phyloP scores from a whole-genome alignment of 2,329 filamentous ascomycete species.

The Botrytis cinerea region DNA sequence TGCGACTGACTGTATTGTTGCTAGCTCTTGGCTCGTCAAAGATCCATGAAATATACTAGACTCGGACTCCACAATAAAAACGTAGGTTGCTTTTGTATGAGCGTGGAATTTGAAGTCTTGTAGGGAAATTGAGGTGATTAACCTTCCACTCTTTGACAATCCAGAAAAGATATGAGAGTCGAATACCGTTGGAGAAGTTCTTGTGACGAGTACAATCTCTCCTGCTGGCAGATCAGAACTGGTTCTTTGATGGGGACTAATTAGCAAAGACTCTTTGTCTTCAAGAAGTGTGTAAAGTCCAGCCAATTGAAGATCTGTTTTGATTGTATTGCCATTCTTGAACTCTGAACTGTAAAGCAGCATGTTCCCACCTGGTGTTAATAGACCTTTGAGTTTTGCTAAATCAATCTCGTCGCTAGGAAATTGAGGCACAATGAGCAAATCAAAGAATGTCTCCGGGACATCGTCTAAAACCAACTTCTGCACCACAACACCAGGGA shows the following conservation, averaged over 20 bases:
- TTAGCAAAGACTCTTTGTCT: not conserved
- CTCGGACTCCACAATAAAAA: conserved; percentile 12
- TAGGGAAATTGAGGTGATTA: not conserved
- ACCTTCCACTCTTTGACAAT: not conserved
- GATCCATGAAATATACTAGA: conserved; percentile 10
- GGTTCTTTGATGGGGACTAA: not conserved
- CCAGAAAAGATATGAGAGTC: not conserved
- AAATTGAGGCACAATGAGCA: conserved; percentile 1
- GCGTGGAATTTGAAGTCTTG: not conserved
- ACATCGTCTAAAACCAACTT: not conserved
- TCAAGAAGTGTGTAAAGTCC: not conserved
- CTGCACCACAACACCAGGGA: not conserved
- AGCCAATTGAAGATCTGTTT: not conserved
- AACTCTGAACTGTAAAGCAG: not conserved
- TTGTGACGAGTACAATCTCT: conserved; percentile 16
- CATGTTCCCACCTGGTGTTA: not conserved
- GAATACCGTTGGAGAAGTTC: not conserved
- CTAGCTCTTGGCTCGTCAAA: conserved; percentile 7
- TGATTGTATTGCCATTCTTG: not conserved
- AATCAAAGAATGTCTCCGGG: not conserved
- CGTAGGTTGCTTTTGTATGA: not conserved
- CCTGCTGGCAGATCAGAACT: no score
- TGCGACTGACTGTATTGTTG: conserved; percentile 5
- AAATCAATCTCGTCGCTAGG: not conserved
- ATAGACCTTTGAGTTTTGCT: not conserved